Evolutionary conservation across 352 stramenopile genomes (phyloP).

Genomic region (Pythium insidiosum): DNA sequence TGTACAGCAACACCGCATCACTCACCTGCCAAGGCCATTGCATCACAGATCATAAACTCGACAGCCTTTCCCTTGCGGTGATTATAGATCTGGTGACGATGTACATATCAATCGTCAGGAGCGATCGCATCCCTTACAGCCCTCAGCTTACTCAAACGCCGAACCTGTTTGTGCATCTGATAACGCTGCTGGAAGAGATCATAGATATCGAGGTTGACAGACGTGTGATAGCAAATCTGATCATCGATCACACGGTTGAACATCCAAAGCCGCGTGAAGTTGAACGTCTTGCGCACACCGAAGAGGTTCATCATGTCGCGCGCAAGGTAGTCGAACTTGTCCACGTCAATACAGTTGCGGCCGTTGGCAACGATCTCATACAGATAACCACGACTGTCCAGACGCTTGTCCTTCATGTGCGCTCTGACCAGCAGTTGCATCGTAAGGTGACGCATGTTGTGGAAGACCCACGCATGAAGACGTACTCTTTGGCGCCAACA

Average conservation of each 20-base stretch:
- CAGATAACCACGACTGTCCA: conserved; percentile 62
- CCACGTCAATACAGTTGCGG: conserved; percentile 87
- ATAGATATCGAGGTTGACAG: conserved; percentile 83
- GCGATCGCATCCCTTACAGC: no score
- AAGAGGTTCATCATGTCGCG: conserved; percentile 85
- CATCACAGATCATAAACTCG: conserved; percentile 89
- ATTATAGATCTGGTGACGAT: conserved; percentile 80
- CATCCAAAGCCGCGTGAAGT: conserved; percentile 70
- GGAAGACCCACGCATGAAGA: no score
- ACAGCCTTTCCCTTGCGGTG: conserved; percentile 85
- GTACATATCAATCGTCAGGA: no score
- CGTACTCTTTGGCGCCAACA: conserved; percentile 65
- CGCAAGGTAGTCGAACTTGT: conserved; percentile 90
- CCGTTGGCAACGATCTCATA: conserved; percentile 91
- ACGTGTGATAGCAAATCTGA: conserved; percentile 87
- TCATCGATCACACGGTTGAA: conserved; percentile 83
- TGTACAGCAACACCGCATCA: not conserved
- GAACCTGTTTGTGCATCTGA: conserved; percentile 74
- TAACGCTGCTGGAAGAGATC: conserved; percentile 88
- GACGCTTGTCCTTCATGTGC: conserved; percentile 28
- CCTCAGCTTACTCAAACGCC: no score
- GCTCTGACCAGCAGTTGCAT: conserved; percentile 16
- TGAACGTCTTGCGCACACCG: conserved; percentile 66
- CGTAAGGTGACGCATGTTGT: no score
- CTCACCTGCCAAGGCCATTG: conserved; percentile 53